Evolutionary conservation across 306 rosid genomes (phyloP).

Genomic region (Glycyrrhiza uralensis): DNA sequence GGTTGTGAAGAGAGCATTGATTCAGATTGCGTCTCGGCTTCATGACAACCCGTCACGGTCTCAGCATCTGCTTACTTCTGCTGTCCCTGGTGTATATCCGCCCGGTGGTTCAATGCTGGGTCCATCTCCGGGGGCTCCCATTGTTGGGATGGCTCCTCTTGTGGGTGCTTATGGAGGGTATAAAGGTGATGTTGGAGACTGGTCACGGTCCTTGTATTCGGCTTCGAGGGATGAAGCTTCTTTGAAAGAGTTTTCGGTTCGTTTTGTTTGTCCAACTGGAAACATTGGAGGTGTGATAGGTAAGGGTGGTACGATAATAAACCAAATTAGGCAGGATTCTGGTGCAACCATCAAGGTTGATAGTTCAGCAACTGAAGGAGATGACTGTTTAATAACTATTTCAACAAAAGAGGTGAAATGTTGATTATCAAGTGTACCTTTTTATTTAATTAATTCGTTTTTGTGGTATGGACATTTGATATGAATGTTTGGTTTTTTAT

Average conservation of each 20-base stretch:
- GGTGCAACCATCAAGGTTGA: constrained; percentile 92
- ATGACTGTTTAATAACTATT: constrained; percentile 77
- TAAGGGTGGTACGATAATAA: constrained; percentile 87
- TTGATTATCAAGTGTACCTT: not conserved
- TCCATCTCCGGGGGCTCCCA: constrained; percentile 61
- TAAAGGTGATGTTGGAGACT: constrained; percentile 77
- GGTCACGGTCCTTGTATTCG: constrained; percentile 81
- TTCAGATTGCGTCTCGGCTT: constrained; percentile 73
- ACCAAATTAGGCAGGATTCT: constrained; percentile 96
- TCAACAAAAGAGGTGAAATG: constrained; percentile 82
- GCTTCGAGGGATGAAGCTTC: constrained; percentile 84
- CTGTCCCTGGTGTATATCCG: constrained; percentile 47
- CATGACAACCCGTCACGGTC: constrained; percentile 89
- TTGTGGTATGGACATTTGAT: not conserved
- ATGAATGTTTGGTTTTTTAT: not conserved
- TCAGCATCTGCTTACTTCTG: constrained; percentile 75
- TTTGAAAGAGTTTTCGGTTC: constrained; percentile 72
- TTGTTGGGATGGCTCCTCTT: constrained; percentile 77
- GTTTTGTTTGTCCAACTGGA: constrained; percentile 76
- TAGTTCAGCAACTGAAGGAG: constrained; percentile 88
- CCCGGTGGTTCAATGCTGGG: constrained; percentile 66
- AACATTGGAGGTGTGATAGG: constrained; percentile 97
- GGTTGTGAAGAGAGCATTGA: constrained; percentile 75
- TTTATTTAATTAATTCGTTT: not conserved
- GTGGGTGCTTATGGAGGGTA: constrained; percentile 82